phyloP scores from a whole-genome alignment of 768 basidiomycete genomes.

The Tricholomella constricta region DNA sequence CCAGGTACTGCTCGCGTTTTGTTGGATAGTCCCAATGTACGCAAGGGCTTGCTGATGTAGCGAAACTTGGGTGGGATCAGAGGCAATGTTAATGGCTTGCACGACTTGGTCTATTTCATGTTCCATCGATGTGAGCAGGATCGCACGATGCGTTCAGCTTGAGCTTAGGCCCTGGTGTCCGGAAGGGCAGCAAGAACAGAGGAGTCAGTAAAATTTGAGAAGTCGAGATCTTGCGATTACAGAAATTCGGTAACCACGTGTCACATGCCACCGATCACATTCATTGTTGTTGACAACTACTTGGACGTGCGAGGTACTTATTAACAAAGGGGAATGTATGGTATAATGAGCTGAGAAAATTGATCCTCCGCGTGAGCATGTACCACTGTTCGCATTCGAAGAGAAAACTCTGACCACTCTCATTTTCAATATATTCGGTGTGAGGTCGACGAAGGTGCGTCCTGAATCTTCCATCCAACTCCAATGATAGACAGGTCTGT shows the following conservation, averaged over 20 bases:
- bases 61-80: conserved; percentile 68
- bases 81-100: conserved; percentile 87
- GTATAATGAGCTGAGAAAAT: no score
- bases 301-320: no score
- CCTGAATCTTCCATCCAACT: conserved; percentile 61
- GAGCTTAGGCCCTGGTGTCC: conserved; percentile 2
- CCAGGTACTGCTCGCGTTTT: conserved; percentile 78
- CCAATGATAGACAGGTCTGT: conserved; percentile 44
- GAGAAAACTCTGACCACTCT: conserved; percentile 12
- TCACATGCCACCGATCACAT: conserved; percentile 21
- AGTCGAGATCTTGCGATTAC: conserved; percentile 22
- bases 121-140: conserved; percentile 51
- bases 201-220: conserved; percentile 19
- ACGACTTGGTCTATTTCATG: conserved; percentile 75
- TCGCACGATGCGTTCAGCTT: neutral
- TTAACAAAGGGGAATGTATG: no score
- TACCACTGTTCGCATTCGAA: no score
- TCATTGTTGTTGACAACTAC: neutral
- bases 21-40: conserved; percentile 77
- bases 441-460: conserved; percentile 47
- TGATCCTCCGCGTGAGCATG: no score
- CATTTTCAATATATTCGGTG: conserved; percentile 51
- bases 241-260: conserved; percentile 19
- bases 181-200: conserved; percentile 4
- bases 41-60: conserved; percentile 87